Evolutionary conservation across 2,329 filamentous ascomycete species (phyloP), one percentile per base, ranked within the genome.

Genomic region (Alternaria hordeiaustralica): DNA sequence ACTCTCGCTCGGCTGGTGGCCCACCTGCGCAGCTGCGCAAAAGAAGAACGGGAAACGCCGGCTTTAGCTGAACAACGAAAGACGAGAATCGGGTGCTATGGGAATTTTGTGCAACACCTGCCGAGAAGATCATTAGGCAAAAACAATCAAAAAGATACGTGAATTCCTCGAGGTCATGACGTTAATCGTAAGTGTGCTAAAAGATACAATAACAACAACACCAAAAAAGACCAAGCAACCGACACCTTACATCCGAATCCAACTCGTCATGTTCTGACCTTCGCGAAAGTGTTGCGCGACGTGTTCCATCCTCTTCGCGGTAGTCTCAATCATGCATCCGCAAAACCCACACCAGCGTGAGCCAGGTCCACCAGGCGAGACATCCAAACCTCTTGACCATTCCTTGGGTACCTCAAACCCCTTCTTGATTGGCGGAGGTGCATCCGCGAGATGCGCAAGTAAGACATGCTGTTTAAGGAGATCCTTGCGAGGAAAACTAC

Each of bases 261-360:
- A 69, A 6, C 12, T n/a, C 8, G n/a, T 26, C 53, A 70, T 66
- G 1, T 59, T 25, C n/a, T 12, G 12, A n/a, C 61, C 63, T 7
- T 56, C 6, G 2, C 53, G 55, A 47, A 71, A 70, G 20, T 71
- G 67, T 12, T 61, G 15, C 12, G 61, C 63, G 4, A 71, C 64
- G 43, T 71, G 67, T 3, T 63, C 26, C 67, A 70, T 68, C 12
- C 70, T 58, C 15, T 26, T 1, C 15, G 49, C 12, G 4, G 53
- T 58, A 2, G 65, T 64, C 2, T 57, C 44, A 6, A 64, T 21
- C 4, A 33, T 28, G 2, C n/a, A 3, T 5, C 36, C 9, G 49
- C 69, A 72, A 20, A 71, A 71, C 7, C 70, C 68, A 44, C 70
- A 72, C 70, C 67, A 71, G 13, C 62, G 21, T 3, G 67, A 60